Base-by-base conservation (phyloP, 345 rosid species). In the Excoecaria cochinchinensis region DNA sequence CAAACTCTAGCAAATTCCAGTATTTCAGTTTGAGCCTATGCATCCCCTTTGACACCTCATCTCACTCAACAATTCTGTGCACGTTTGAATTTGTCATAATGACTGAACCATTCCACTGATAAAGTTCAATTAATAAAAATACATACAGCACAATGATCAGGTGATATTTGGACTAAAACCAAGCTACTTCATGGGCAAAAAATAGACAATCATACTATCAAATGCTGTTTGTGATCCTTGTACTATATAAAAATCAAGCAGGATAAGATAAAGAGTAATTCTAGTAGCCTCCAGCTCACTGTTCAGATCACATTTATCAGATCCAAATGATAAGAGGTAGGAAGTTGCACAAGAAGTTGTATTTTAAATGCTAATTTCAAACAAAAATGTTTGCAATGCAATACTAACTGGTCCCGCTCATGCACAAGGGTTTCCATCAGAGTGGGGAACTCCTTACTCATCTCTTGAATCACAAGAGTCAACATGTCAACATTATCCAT, bases 371-470 rank as follows among this genome's bases (percentile, higher is more conserved):
- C 42, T 8, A 19, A 68, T 38, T 12, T 14, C 40, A 66, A 15
- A 72, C 9, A 25, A 42, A 76, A 39, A 52, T 21, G 69, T 74
- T 52, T 58, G 63, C 19, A 82, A 51, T 19, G 73, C 75, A 83
- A 73, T 64, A 88, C 92, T 92, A 67, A 96, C 99, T 94, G 94
- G 82, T 96, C 99, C 84, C 99, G 85, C 78, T 96, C 99, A 76
- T 88, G 97, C 22, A 93, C 97, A 77, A 93, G 92, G 22, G 99
- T 91, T 73, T 96, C 93, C 95, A 93, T 93, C 51, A 93, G 84
- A 71, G 98, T 85, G 59, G 99, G 99, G 84, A 90, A 96, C 71
- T 90, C 85, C 87, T 92, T 93, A 90, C 97, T 93, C 98, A 96
- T 92, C 84, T 96, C 97, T 88, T 92, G 95, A 84, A 93, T 92